Conservation (phyloP, 495 filamentous ascomycete genomes). For the Talaromyces thailandensis region DNA sequence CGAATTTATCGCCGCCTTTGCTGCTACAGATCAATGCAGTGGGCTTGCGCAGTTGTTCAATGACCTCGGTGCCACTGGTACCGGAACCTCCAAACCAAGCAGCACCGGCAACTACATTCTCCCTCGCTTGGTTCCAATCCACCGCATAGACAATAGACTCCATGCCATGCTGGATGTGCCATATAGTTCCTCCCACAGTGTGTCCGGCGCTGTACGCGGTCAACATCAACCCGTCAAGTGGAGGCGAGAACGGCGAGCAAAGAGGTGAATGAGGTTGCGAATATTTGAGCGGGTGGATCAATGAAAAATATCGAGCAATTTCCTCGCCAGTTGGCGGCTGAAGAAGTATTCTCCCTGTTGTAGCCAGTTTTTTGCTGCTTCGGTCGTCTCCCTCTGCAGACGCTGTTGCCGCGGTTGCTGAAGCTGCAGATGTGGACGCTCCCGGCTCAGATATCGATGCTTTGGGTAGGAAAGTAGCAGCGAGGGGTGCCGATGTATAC, state of each 20-base stretch:
- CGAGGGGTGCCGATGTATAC: conserved; percentile 81
- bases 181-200: conserved; percentile 93
- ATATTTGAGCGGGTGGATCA: conserved; percentile 94
- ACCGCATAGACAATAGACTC: conserved; percentile 97
- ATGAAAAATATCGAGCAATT: conserved; percentile 81
- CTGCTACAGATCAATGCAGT: conserved; percentile 89
- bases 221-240: conserved; percentile 84
- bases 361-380: conserved; percentile 15
- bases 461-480: conserved; percentile 66
- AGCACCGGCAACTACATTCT: conserved; percentile 87
- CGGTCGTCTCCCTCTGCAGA: conserved; percentile 12
- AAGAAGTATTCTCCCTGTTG: conserved; percentile 51
- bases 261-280: conserved; percentile 88
- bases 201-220: conserved; percentile 96
- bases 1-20: conserved; percentile 64
- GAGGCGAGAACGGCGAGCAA: conserved; percentile 77
- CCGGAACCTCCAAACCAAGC: conserved; percentile 84
- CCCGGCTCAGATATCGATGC: conserved; percentile 57
- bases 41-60: conserved; percentile 85
- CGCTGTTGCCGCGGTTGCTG: conserved; percentile 16
- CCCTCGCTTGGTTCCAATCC: conserved; percentile 92
- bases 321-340: conserved; percentile 77
- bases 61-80: conserved; percentile 76
- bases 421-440: conserved; percentile 40
- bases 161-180: conserved; percentile 95